Evolutionary conservation across 2,329 filamentous ascomycete genomes (phyloP), one percentile per base, ranked within the genome.

Genomic region (Dactylellina haptotyla): DNA sequence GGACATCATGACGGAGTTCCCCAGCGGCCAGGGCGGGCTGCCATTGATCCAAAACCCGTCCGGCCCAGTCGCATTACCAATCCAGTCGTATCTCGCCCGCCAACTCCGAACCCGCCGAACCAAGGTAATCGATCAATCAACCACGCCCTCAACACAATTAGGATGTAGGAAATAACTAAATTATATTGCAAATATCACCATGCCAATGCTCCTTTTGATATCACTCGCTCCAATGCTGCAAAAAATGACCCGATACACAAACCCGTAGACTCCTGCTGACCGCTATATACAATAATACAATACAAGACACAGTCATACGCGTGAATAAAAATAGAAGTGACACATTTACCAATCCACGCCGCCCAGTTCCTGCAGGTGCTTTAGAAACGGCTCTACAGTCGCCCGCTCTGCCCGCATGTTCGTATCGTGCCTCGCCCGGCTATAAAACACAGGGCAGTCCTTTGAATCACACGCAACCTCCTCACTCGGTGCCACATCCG

Each of bases 391-490:
- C 43, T 81, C 81, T 4, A 82, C 77, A 30, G 82, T 78, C 37
- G 77, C 79, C 61, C 75, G 80, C 73, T 82, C 81, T 37, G 78
- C 81, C 46, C 79, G 78, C 54, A 84, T 59, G 54, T 80, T 83
- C 8, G 85, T 84, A 20, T 80, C 80, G 79, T 91, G 88, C 80
- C 88, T 90, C 59, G 87, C 85, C 12, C 92, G 82, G 30, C 89
- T 89, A 81, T 96, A 98, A 77, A 96, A 98, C 0, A 97, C 92
- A 0, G 93, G 90, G 79, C 95, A 99, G 81, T 97, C 94, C 80
- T 91, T 88, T 80, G 91, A 96, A 79, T 97, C 92, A 79, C 95
- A 99, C 41, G 82, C 84, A n/a, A 97, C 89, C 32, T 90, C 87
- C 37, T 97, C 94, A 1, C 87, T 83, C 75, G 88, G 89, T 2